Evolutionary conservation across 2,329 filamentous ascomycete genomes (phyloP), one percentile per base, ranked within the genome.

Genomic region (Sarocladium brachiariae): DNA sequence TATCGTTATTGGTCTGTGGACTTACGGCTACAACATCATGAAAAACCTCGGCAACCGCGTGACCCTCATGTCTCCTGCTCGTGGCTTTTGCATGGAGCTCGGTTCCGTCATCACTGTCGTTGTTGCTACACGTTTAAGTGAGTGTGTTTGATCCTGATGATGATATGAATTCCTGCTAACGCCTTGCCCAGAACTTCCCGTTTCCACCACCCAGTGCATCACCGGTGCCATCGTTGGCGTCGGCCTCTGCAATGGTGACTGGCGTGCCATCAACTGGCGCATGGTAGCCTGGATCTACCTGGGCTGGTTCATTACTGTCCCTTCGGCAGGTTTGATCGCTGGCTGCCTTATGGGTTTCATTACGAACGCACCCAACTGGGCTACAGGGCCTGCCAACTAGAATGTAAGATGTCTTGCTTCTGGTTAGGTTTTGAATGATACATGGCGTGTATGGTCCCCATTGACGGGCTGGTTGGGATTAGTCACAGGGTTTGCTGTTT

Each of bases 161-260:
- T n/a, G n/a, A n/a, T n/a, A n/a, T n/a, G n/a, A n/a, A n/a, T n/a
- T n/a, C n/a, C 34, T 8, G 2, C 27, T 37, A 13, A 24, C 10
- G 14, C 3, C 39, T n/a, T 30, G 38, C 9, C n/a, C 23, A 43
- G 71, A 75, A 50, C 74, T 85, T 2, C 81, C 81, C 2, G 73
- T 85, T 27, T 83, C 80, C 2, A 85, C 81, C 1, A 83, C 81
- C 0, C 80, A 83, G 67, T 84, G 81, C 62, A 81, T 82, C 58
- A 80, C 75, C 37, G 80, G 80, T 43, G 75, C 79, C 37, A 82
- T 78, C 18, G 79, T 83, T 41, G 80, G 80, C 53, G 80, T 83
- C 47, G 80, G 78, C 52, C 72, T 83, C 16, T 81, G 78, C 65
- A 80, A 77, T 43, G 79, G 79, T 23, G 74, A 73, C 41, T 75